Base-by-base conservation (phyloP, 1,284 basidiomycete species). In the Boletus smithii region DNA sequence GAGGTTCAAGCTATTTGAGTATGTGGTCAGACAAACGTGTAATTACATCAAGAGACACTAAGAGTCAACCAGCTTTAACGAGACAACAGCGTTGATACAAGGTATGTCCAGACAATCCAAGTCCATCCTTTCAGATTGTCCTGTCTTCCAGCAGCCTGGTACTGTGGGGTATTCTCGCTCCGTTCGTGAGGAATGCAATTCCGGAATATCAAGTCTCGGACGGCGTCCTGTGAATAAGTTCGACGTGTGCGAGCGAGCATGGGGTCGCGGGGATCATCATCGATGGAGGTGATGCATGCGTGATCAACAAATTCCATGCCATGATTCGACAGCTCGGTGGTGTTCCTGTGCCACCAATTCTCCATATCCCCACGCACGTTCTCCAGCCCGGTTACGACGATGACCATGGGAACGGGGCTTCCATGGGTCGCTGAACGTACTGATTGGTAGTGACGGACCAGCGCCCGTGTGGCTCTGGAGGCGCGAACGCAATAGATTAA, bases 321-420 rank as follows among this genome's bases (percentile, higher is more conserved):
- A 40, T 61, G 33, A 3, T 41, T 42, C 7, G 46, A 52, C 14
- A 65, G 50, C 1, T 53, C 47, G 8, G 29, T 17, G 9, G 37
- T 46, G 16, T 70, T 68, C 32, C 41, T 57, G 23, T 24, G 20
- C 68, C 69, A 70, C 69, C 66, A 68, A 22, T 45, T 33, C 24
- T 69, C 67, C 68, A 69, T 69, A 2, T 62, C 63, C 37, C 46
- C 56, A 24, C 50, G 44, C 10, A 50, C 27, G 13, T 69, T 57
- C 48, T 68, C 68, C 36, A 70, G 51, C 16, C 63, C 65, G 11
- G 67, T 70, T 13, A 66, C 53, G 20, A 69, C 50, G 18, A 69
- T 43, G 35, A 54, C 60, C 42, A 70, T 56, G 2, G 66, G 67
- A 23, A 59, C 53, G 13, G 46, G 32, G 7, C 23, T 48, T 10